These are phyloP conservation scores for Limonium bicolor DNA, from an alignment of 148 eudicot species.

Conservation along the genomic window DNA sequence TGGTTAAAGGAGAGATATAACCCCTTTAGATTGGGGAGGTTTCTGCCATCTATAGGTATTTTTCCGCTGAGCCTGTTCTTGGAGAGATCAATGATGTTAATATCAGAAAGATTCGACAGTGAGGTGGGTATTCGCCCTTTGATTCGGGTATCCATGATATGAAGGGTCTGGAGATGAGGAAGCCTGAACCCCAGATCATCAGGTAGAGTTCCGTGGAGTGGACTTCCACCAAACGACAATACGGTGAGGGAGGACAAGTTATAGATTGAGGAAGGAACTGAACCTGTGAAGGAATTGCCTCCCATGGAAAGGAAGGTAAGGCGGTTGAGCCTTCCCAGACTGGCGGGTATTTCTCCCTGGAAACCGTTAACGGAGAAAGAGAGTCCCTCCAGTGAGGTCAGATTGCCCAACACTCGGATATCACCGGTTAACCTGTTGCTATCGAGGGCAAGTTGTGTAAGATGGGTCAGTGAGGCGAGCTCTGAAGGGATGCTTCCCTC, in stretches of 20 bases:
- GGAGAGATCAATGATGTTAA: background rate
- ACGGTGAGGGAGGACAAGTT: slow-evolving; percentile 8
- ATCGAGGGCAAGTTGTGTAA: background rate
- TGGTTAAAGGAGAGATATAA: background rate
- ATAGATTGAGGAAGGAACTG: slow-evolving; percentile 12
- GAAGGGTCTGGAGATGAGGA: slow-evolving; percentile 5
- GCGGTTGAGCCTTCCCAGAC: slow-evolving; percentile 9
- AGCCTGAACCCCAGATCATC: slow-evolving; percentile 8
- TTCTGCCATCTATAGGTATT: background rate
- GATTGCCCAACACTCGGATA: slow-evolving; percentile 19
- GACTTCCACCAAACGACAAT: background rate
- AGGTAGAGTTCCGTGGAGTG: slow-evolving; percentile 15
- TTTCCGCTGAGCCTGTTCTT: slow-evolving; percentile 4
- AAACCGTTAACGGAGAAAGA: slow-evolving; percentile 7
- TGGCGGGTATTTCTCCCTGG: slow-evolving; percentile 12
- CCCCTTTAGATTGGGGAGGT: background rate
- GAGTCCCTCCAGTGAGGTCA: slow-evolving; percentile 10
- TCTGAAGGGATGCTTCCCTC: slow-evolving; percentile 20
- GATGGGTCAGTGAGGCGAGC: slow-evolving; percentile 8
- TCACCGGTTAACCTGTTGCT: slow-evolving; percentile 17
- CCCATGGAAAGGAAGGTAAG: background rate
- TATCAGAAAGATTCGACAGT: slow-evolving; percentile 14
- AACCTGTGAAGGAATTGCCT: slow-evolving; percentile 10
- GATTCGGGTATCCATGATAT: slow-evolving; percentile 1
- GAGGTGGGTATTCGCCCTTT: slow-evolving; percentile 18